These are phyloP conservation scores for Botrytis elliptica DNA, from an alignment of 2,329 filamentous ascomycete genomes.

Conservation along the genomic window DNA sequence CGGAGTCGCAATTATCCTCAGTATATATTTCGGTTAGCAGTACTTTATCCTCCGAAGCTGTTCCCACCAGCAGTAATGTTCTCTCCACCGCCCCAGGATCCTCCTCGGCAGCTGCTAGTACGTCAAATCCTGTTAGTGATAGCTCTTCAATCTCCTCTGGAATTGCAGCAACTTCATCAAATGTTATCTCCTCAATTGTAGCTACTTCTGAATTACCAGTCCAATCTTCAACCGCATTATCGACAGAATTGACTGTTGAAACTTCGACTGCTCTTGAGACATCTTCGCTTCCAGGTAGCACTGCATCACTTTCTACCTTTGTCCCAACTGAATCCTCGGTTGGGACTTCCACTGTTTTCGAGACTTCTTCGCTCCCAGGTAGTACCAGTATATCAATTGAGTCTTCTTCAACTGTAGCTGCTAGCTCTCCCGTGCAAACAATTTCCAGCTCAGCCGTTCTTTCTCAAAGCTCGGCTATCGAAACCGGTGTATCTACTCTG, in stretches of 20 bases:
- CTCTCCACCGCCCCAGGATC: neutral
- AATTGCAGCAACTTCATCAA: neutral
- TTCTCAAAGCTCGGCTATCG: neutral
- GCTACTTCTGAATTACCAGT: neutral
- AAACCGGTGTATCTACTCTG: neutral
- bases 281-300: neutral
- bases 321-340: neutral
- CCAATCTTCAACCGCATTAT: neutral
- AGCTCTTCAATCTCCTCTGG: neutral
- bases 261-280: neutral
- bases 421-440: neutral
- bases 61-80: neutral
- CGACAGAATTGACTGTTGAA: neutral
- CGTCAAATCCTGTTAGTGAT: neutral
- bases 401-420: neutral
- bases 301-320: too few relatives aligned
- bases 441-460: neutral
- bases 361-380: neutral
- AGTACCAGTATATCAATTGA: neutral
- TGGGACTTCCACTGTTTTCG: neutral
- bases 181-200: neutral
- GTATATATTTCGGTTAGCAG: constrained; percentile 2
- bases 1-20: constrained; percentile 2
- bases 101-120: neutral
- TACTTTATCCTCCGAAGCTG: neutral